Conservation (phyloP, 306 rosid species). For the Cucurbita moschata region DNA sequence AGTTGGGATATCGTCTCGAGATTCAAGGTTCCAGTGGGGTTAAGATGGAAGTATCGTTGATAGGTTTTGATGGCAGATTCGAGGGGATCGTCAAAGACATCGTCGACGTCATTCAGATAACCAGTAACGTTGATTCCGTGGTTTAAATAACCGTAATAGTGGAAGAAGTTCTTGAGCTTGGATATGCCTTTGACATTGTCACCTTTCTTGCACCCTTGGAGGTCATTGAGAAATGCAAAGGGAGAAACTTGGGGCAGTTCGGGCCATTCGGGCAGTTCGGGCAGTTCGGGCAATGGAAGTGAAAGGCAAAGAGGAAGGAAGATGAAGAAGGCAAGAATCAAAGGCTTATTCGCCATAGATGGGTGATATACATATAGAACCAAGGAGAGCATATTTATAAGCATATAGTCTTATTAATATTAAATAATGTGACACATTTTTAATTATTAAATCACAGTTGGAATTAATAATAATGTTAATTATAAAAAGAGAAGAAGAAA, state of each 20-base stretch:
- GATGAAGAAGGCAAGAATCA: background rate
- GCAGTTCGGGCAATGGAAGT: background rate
- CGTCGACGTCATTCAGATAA: background rate
- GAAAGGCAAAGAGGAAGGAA: background rate
- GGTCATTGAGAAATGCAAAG: background rate
- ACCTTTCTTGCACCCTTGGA: background rate
- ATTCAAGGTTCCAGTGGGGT: background rate
- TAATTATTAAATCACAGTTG: background rate
- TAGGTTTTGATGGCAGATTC: background rate
- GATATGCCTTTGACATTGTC: constrained; percentile 1
- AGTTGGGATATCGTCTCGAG: background rate
- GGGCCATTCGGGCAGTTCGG: background rate
- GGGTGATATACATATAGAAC: background rate
- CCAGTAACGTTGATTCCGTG: background rate
- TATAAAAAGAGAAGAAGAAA: background rate
- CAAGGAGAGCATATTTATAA: background rate
- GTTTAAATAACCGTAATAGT: background rate
- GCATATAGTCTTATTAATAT: background rate
- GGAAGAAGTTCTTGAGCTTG: background rate
- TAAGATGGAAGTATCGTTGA: background rate
- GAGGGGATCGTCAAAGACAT: background rate
- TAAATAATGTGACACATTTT: background rate
- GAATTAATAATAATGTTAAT: background rate
- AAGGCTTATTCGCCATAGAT: background rate
- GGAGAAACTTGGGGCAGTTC: background rate